These are phyloP conservation scores for Triticum timopheevii DNA, from an alignment of 176 grass and related monocot genomes.

Conservation along the genomic window DNA sequence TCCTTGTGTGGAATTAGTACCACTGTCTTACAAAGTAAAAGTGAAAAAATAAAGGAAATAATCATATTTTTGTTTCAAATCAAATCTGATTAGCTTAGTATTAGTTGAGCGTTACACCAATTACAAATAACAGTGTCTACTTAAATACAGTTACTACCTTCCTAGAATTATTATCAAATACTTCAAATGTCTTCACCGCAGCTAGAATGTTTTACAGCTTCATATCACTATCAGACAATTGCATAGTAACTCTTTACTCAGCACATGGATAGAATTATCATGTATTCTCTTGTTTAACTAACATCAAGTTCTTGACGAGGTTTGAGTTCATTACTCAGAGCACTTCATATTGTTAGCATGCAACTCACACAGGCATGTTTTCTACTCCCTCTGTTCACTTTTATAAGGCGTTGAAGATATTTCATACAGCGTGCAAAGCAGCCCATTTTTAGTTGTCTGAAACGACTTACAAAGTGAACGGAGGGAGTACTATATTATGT, in stretches of 20 bases:
- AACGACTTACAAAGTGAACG: no score
- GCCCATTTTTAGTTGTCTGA: no score
- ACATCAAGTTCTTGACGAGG: neutral
- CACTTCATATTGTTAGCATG: neutral
- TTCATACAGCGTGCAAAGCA: no score
- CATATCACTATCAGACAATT: neutral
- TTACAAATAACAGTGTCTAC: neutral
- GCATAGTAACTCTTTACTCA: neutral
- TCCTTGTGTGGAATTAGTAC: neutral
- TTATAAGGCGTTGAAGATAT: no score
- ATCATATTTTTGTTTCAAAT: neutral
- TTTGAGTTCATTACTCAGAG: neutral
- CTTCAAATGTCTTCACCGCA: neutral
- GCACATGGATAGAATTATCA: neutral
- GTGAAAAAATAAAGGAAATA: neutral
- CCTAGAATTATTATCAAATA: neutral
- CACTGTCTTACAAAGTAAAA: neutral
- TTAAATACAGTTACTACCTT: neutral
- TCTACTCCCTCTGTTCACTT: neutral
- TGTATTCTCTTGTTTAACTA: neutral
- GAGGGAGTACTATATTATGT: no score
- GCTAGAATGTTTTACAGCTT: neutral
- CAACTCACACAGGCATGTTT: neutral
- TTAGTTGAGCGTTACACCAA: neutral
- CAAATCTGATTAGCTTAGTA: neutral